Evolutionary conservation across 495 filamentous ascomycete species (phyloP).

Genomic region (Pseudevernia furfuracea): DNA sequence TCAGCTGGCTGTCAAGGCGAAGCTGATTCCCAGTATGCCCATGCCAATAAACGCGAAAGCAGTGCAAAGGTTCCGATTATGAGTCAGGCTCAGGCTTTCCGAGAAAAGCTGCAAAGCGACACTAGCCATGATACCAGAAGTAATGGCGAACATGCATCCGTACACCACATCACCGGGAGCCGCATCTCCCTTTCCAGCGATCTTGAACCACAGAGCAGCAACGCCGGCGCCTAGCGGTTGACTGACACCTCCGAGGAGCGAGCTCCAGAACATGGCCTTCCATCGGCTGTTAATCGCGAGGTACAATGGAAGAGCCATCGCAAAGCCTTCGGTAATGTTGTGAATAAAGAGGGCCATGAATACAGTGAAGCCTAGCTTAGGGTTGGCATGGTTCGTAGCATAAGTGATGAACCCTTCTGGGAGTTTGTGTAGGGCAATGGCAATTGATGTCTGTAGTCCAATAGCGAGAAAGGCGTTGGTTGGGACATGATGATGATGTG

Average conservation of each 20-base stretch:
- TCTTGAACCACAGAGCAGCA: slow-evolving; percentile 71
- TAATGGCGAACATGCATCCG: slow-evolving; percentile 80
- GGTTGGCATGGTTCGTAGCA: slow-evolving; percentile 93
- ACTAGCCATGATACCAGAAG: slow-evolving; percentile 88
- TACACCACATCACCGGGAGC: slow-evolving; percentile 56
- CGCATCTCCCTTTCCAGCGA: slow-evolving; percentile 37
- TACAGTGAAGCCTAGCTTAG: slow-evolving; percentile 75
- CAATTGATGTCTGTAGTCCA: slow-evolving; percentile 84
- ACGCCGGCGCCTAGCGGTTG: slow-evolving; percentile 82
- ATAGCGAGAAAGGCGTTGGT: slow-evolving; percentile 89
- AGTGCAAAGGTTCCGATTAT: slow-evolving; percentile 72
- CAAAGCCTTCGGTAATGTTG: slow-evolving; percentile 95
- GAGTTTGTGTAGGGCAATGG: slow-evolving; percentile 93
- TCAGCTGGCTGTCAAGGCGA: slow-evolving; percentile 61
- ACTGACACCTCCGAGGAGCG: slow-evolving; percentile 72
- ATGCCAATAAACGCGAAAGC: slow-evolving; percentile 84
- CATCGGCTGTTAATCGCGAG: slow-evolving; percentile 69
- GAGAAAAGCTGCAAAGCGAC: slow-evolving; percentile 85
- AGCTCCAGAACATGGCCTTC: slow-evolving; percentile 78
- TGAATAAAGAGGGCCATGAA: slow-evolving; percentile 96
- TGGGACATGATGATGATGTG: slow-evolving; percentile 87
- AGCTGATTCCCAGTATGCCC: slow-evolving; percentile 78
- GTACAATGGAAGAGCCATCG: slow-evolving; percentile 84
- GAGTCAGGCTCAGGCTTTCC: slow-evolving; percentile 73
- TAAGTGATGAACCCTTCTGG: slow-evolving; percentile 98